phyloP scores from a whole-genome alignment of 352 stramenopile genomes.

The Pilasporangium apinafurcum region DNA sequence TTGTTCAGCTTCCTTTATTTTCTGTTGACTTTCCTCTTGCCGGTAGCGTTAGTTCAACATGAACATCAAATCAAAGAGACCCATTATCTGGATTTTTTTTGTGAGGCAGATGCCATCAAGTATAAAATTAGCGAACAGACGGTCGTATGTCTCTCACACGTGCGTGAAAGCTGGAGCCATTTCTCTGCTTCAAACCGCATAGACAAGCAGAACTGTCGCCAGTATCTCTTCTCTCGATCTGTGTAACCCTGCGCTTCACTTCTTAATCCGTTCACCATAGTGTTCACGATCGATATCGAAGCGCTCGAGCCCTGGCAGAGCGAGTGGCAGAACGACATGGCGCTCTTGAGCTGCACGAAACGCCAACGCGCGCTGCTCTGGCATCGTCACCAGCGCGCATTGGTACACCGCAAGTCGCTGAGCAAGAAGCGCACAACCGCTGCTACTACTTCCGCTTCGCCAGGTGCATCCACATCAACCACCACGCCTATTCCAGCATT shows the following conservation, averaged over 20 bases:
- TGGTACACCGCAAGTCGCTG: conserved; percentile 23
- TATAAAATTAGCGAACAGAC: too few relatives aligned
- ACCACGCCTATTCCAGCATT: too few relatives aligned
- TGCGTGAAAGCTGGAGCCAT: conserved; percentile 1
- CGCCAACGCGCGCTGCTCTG: conserved; percentile 45
- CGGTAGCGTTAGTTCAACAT: too few relatives aligned
- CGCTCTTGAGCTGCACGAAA: conserved; percentile 41
- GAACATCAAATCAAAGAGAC: too few relatives aligned
- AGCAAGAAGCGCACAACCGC: conserved; percentile 1
- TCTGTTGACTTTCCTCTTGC: too few relatives aligned
- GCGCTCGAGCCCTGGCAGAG: conserved; percentile 32
- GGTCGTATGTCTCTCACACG: background rate
- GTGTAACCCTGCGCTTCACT: too few relatives aligned
- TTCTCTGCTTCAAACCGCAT: conserved; percentile 7
- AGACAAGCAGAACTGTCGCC: conserved; percentile 1
- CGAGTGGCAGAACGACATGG: conserved; percentile 58
- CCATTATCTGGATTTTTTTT: too few relatives aligned
- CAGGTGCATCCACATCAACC: conserved; percentile 5
- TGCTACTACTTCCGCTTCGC: conserved; percentile 4
- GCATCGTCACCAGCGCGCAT: conserved; percentile 30
- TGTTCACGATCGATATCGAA: conserved; percentile 20
- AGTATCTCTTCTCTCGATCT: too few relatives aligned
- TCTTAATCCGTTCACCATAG: conserved; percentile 20
- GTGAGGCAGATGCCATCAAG: too few relatives aligned
- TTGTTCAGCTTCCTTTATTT: too few relatives aligned